Percentiles rank a stretch among this genome's conserved stretches.
Conservation (phyloP, 2,329 filamentous ascomycete genomes). For the Pseudogymnoascus sp. region DNA sequence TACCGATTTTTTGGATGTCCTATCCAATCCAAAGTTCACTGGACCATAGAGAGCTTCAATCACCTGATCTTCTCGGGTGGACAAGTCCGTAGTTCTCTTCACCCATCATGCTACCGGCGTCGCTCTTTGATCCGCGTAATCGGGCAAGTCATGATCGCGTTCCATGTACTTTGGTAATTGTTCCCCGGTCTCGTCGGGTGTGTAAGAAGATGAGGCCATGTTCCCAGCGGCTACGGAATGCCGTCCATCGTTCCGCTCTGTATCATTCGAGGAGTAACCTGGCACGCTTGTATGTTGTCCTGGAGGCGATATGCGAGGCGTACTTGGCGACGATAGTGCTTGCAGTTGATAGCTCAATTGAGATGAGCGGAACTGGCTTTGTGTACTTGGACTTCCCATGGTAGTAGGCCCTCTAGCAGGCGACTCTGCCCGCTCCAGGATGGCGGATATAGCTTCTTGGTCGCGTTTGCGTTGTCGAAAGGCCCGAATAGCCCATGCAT, state of each 20-base stretch:
- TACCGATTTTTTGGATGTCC: not conserved
- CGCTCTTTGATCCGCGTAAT: not conserved
- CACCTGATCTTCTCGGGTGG: not conserved
- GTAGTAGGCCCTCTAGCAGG: not conserved
- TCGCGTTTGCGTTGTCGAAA: not conserved
- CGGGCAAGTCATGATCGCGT: not conserved
- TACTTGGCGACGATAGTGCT: not conserved
- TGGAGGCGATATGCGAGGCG: not conserved
- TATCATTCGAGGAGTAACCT: not conserved
- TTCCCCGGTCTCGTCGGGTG: not conserved
- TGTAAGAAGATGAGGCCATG: not conserved
- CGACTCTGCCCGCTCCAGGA: not conserved
- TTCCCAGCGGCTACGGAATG: not conserved
- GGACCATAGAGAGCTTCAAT: not conserved
- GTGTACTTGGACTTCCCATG: not conserved
- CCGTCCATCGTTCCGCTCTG: not conserved
- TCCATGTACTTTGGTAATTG: conserved; percentile 1
- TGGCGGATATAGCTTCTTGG: not conserved
- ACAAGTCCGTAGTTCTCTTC: not conserved
- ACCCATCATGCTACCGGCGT: not conserved
- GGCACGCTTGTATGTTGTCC: not conserved
- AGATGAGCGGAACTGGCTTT: not conserved
- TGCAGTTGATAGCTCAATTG: not conserved
- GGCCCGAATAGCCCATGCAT: not conserved
- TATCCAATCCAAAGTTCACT: not conserved